Percentiles rank a stretch among this genome's conserved stretches.
phyloP scores from a whole-genome alignment of 2,329 filamentous ascomycete species.

The Phialophora expanda region DNA sequence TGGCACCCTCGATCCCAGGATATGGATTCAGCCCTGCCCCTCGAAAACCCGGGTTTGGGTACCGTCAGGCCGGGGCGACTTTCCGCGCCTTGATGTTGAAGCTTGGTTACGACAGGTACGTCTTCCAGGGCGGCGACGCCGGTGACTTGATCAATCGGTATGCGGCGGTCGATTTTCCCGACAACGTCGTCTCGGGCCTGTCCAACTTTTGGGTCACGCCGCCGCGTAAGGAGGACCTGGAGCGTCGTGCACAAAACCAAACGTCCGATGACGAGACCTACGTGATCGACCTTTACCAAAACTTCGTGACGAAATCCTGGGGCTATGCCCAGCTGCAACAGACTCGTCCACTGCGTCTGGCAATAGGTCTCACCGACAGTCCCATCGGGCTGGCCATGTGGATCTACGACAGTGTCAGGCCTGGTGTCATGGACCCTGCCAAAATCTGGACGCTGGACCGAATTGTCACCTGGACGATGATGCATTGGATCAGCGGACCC shows the following conservation, averaged over 20 bases:
- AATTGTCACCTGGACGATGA: conserved; percentile 42
- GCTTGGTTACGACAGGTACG: conserved; percentile 40
- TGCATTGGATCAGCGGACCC: conserved; percentile 41
- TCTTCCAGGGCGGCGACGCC: conserved; percentile 42
- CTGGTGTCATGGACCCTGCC: conserved; percentile 34
- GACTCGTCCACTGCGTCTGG: conserved; percentile 39
- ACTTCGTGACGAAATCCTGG: conserved; percentile 24
- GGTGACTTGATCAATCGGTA: conserved; percentile 40
- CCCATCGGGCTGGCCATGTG: conserved; percentile 42
- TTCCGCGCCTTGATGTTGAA: conserved; percentile 38
- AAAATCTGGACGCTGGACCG: conserved; percentile 37
- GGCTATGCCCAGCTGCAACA: conserved; percentile 35
- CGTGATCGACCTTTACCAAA: conserved; percentile 25
- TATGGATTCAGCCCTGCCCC: conserved; percentile 41
- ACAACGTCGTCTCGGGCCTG: conserved; percentile 36
- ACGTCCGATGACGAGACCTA: conserved; percentile 34
- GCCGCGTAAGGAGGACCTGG: conserved; percentile 21
- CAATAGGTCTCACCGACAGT: conserved; percentile 40
- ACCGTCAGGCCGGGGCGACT: conserved; percentile 11
- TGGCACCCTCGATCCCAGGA: conserved; percentile 42
- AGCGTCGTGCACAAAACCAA: conserved; percentile 15
- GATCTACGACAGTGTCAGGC: conserved; percentile 40
- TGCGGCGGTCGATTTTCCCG: conserved; percentile 38
- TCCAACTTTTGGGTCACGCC: conserved; percentile 38
- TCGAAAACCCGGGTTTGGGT: conserved; percentile 22